phyloP scores from a whole-genome alignment of 257 asterid genomes.

The Plantago elongata region DNA sequence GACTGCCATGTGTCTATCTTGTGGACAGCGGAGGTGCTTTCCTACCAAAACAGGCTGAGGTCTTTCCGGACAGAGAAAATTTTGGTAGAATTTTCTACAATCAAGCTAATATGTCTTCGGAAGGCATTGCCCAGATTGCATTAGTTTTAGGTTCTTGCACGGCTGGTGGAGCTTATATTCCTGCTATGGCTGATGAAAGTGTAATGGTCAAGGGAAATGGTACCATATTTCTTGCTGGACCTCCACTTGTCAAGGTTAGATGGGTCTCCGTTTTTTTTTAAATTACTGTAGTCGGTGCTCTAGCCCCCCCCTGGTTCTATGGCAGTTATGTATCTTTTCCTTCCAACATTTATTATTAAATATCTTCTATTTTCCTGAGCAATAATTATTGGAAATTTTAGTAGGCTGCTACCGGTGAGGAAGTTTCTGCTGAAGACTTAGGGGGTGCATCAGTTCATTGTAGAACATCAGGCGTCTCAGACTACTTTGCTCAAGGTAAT shows the following conservation, averaged over 20 bases:
- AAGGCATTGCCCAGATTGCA: constrained; percentile 95
- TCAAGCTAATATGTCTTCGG: constrained; percentile 87
- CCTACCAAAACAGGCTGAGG: constrained; percentile 98
- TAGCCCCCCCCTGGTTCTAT: background rate
- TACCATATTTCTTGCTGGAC: constrained; percentile 97
- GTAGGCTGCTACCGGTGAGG: constrained; percentile 99
- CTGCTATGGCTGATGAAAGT: constrained; percentile 99
- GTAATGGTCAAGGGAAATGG: constrained; percentile 99
- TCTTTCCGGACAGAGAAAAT: constrained; percentile 89
- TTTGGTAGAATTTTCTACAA: constrained; percentile 94
- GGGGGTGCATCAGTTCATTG: constrained; percentile 98
- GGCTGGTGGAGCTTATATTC: constrained; percentile 99
- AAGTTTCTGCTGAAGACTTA: constrained; percentile 92
- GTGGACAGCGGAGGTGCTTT: constrained; percentile 99
- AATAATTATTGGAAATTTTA: constrained; percentile 27
- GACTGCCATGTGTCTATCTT: constrained; percentile 85
- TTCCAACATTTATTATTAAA: constrained; percentile 8
- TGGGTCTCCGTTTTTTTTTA: constrained; percentile 3
- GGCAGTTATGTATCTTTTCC: constrained; percentile 3
- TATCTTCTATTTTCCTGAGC: constrained; percentile 17
- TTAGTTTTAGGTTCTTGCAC: constrained; percentile 96
- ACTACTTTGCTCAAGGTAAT: constrained; percentile 92
- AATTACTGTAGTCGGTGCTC: background rate
- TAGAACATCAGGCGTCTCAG: constrained; percentile 94
- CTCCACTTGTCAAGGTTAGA: constrained; percentile 97